These are phyloP conservation scores for cucumber (Cucumis sativus) DNA, from an alignment of 306 rosid species.

Conservation along the genomic window Cucumber_9930_V3 NC_026655.2:21934001-21934500, in stretches of 20 bases:
- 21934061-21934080: conserved; percentile 87
- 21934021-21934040: conserved; percentile 84
- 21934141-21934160: conserved; percentile 61
- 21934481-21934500: conserved; percentile 52
- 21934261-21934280: conserved; percentile 61
- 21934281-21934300: conserved; percentile 55
- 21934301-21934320: conserved; percentile 90
- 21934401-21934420: conserved; percentile 48
- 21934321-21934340: conserved; percentile 88
- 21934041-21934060: conserved; percentile 90
- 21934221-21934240: not conserved
- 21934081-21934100: conserved; percentile 96
- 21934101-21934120: conserved; percentile 91
- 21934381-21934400: conserved; percentile 46
- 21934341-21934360: conserved; percentile 41
- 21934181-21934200: conserved; percentile 35
- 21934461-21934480: conserved; percentile 53
- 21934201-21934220: not conserved
- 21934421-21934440: conserved; percentile 61
- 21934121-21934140: conserved; percentile 88
- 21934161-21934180: conserved; percentile 59
- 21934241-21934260: conserved; percentile 29
- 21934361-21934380: conserved; percentile 54
- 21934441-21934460: conserved; percentile 45
- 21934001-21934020: conserved; percentile 75